These are phyloP conservation scores for Phytopythium litorale DNA, from an alignment of 352 stramenopile species.

Conservation along the genomic window DNA sequence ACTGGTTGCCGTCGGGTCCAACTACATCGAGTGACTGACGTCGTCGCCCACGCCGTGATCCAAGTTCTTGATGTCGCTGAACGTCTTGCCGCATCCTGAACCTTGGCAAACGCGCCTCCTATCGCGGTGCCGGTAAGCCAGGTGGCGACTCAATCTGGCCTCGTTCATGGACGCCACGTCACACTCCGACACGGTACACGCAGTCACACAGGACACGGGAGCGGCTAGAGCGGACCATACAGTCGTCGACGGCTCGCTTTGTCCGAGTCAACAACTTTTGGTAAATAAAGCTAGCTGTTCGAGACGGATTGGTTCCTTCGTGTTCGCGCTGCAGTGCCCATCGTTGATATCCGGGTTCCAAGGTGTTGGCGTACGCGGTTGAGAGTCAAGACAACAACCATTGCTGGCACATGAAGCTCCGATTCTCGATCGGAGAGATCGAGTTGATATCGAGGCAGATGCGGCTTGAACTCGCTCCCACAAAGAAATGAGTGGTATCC, in stretches of 20 bases:
- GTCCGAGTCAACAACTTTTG: no score
- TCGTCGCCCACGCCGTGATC: slow-evolving; percentile 19
- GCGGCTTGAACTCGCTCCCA: no score
- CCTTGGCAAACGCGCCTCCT: slow-evolving; percentile 18
- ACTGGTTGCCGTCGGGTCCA: background rate
- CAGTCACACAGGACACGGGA: slow-evolving; percentile 15
- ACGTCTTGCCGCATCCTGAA: slow-evolving; percentile 40
- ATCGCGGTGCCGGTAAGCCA: slow-evolving; percentile 31
- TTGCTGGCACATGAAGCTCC: no score
- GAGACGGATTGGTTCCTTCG: no score
- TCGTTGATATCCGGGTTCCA: no score
- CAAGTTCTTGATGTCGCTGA: slow-evolving; percentile 54
- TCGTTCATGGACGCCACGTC: slow-evolving; percentile 29
- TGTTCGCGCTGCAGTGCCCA: no score
- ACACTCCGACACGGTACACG: slow-evolving; percentile 12
- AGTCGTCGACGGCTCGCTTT: slow-evolving; percentile 20
- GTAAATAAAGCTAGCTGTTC: no score
- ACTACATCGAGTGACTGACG: background rate
- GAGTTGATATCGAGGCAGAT: no score
- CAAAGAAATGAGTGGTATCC: no score
- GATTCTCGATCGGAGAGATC: no score
- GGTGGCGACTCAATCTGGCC: slow-evolving; percentile 35
- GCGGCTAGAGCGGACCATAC: slow-evolving; percentile 30
- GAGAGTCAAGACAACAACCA: no score
- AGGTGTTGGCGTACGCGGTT: no score